Evolutionary conservation across 1,284 basidiomycete genomes (phyloP).

Genomic region (Puccinia novopanici): DNA sequence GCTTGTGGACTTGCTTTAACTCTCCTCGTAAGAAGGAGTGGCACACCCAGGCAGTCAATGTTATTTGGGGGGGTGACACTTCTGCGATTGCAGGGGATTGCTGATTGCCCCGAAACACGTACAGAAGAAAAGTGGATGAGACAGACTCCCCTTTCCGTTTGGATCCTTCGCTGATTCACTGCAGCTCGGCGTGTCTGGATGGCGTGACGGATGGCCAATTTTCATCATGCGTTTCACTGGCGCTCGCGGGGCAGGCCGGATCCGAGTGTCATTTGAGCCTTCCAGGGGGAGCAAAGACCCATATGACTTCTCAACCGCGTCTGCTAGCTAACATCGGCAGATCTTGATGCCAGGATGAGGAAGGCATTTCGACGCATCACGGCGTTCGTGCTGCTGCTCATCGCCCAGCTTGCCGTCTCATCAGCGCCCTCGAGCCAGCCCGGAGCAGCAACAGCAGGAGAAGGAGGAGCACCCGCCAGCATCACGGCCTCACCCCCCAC

Average conservation of each 20-base stretch:
- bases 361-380: neutral
- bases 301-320: no score
- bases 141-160: neutral
- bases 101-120: neutral
- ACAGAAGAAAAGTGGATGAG: neutral
- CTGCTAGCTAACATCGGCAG: no score
- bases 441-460: no score
- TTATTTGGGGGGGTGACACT: no score
- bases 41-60: no score
- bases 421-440: neutral
- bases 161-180: neutral
- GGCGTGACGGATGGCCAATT: neutral
- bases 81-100: no score
- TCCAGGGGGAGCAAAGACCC: no score
- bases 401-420: neutral
- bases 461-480: no score
- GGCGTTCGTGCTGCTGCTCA: neutral
- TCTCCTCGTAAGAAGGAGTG: no score
- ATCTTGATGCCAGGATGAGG: neutral
- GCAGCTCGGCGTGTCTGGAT: neutral
- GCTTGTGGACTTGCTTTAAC: no score
- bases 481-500: no score
- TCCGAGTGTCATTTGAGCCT: neutral
- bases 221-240: constrained; percentile 31
- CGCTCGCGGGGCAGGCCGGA: neutral